phyloP scores from a whole-genome alignment of 768 basidiomycete genomes.

The Tulasnella sp. region DNA sequence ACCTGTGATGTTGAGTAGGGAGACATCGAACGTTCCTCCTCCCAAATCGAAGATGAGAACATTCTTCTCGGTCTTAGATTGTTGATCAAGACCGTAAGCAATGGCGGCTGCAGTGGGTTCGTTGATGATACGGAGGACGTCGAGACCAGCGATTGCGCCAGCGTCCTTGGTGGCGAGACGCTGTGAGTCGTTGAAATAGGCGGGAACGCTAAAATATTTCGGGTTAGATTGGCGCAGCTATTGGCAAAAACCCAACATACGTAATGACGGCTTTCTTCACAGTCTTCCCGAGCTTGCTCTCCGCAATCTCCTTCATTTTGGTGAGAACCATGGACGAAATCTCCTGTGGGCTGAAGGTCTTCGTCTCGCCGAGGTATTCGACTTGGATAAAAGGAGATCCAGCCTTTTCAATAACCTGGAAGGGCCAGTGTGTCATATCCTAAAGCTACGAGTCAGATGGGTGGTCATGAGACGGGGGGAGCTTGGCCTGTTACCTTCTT shows the following conservation, averaged over 20 bases:
- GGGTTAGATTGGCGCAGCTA: slow-evolving; percentile 30
- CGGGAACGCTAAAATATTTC: slow-evolving; percentile 65
- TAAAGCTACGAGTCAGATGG: slow-evolving; percentile 55
- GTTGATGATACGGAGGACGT: slow-evolving; percentile 99
- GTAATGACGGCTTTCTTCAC: slow-evolving; percentile 99
- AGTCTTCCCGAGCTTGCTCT: slow-evolving; percentile 97
- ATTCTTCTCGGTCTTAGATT: slow-evolving; percentile 93
- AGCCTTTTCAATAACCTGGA: slow-evolving; percentile 94
- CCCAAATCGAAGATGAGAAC: slow-evolving; percentile 99
- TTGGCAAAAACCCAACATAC: slow-evolving; percentile 54
- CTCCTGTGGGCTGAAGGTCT: slow-evolving; percentile 97
- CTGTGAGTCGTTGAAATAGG: slow-evolving; percentile 99
- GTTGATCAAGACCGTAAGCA: slow-evolving; percentile 93
- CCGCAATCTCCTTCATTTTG: slow-evolving; percentile 99
- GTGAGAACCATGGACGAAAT: slow-evolving; percentile 99
- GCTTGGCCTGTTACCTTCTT: slow-evolving; percentile 63
- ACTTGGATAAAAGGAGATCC: slow-evolving; percentile 97
- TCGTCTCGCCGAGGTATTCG: slow-evolving; percentile 90
- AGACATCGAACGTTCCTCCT: slow-evolving; percentile 99
- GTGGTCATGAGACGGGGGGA: not conserved
- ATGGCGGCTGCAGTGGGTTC: slow-evolving; percentile 99
- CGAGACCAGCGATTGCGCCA: slow-evolving; percentile 95
- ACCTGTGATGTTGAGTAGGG: slow-evolving; percentile 94
- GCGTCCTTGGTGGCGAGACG: slow-evolving; percentile 99
- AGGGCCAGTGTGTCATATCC: slow-evolving; percentile 98